Conservation (phyloP, 2,329 filamentous ascomycete species). For the Phaeosphaeria sp. region DNA sequence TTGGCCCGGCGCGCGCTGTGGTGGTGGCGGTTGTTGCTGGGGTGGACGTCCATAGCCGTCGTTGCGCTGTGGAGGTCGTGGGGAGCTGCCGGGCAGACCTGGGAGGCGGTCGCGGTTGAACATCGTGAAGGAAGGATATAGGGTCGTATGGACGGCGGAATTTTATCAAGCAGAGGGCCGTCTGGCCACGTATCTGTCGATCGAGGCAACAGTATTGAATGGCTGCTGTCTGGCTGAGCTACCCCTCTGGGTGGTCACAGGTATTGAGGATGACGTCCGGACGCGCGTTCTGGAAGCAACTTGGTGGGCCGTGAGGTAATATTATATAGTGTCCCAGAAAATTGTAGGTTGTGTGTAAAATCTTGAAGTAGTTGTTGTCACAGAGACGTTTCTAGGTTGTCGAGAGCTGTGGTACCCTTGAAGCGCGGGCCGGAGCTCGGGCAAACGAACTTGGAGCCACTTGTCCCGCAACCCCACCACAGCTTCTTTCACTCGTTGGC, state of each 20-base stretch:
- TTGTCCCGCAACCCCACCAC: conserved; percentile 7
- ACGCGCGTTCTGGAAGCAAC: background rate
- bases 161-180: background rate
- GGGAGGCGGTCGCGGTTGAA: conserved; percentile 64
- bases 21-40: conserved; percentile 37
- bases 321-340: background rate
- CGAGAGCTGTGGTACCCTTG: background rate
- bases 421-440: background rate
- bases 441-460: conserved; percentile 12
- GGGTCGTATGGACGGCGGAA: background rate
- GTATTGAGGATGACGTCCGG: background rate
- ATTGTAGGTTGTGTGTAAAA: background rate
- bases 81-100: conserved; percentile 53
- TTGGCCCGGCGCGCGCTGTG: conserved; percentile 24
- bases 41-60: conserved; percentile 52
- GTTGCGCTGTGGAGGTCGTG: conserved; percentile 50
- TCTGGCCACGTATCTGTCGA: conserved; percentile 21
- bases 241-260: background rate
- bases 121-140: conserved; percentile 47
- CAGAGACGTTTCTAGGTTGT: background rate
- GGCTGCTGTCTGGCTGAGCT: conserved; percentile 3
- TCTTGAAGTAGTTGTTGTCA: background rate
- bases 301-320: background rate
- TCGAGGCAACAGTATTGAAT: conserved; percentile 4
- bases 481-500: conserved; percentile 1